These are phyloP conservation scores for Zygotorulaspora chibaensis DNA, from an alignment of 805 yeast species.

Conservation along the genomic window DNA sequence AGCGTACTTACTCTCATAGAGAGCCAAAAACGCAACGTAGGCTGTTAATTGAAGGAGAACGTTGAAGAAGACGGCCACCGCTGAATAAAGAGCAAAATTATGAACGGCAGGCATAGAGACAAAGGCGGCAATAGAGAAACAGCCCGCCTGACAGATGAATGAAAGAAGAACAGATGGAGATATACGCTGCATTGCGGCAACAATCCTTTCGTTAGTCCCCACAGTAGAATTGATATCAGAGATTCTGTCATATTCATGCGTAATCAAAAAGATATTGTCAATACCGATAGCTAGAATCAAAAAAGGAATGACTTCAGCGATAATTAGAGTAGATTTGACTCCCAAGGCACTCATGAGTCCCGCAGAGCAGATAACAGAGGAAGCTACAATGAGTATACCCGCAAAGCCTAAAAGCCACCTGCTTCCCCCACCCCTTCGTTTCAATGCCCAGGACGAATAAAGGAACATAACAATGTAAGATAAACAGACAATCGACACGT, in stretches of 20 bases:
- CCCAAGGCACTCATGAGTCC: slow-evolving; percentile 78
- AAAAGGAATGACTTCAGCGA: slow-evolving; percentile 96
- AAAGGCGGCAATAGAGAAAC: slow-evolving; percentile 70
- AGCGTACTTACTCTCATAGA: slow-evolving; percentile 22
- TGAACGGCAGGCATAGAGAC: slow-evolving; percentile 96
- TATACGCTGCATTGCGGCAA: slow-evolving; percentile 62
- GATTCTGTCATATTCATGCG: slow-evolving; percentile 67
- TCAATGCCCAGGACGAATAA: slow-evolving; percentile 76
- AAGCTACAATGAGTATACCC: slow-evolving; percentile 77
- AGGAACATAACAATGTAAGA: slow-evolving; percentile 85
- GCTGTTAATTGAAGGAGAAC: slow-evolving; percentile 75
- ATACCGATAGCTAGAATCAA: slow-evolving; percentile 92
- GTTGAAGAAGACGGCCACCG: slow-evolving; percentile 77
- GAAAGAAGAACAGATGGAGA: slow-evolving; percentile 87
- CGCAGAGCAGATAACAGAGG: slow-evolving; percentile 77
- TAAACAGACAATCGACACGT: slow-evolving; percentile 58
- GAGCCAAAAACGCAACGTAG: slow-evolving; percentile 64
- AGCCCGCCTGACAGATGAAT: slow-evolving; percentile 69
- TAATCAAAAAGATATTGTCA: slow-evolving; percentile 83
- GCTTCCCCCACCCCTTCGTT: slow-evolving; percentile 38
- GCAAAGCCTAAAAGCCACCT: slow-evolving; percentile 72
- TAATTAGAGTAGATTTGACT: slow-evolving; percentile 79
- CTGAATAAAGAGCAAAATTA: slow-evolving; percentile 87
- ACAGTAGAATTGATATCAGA: slow-evolving; percentile 45
- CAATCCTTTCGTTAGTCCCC: slow-evolving; percentile 53